Percentiles rank a stretch among this genome's conserved stretches.
Conservation (phyloP, 1,139 yeast species). For the Yamadazyma spencermartinsiae region DNA sequence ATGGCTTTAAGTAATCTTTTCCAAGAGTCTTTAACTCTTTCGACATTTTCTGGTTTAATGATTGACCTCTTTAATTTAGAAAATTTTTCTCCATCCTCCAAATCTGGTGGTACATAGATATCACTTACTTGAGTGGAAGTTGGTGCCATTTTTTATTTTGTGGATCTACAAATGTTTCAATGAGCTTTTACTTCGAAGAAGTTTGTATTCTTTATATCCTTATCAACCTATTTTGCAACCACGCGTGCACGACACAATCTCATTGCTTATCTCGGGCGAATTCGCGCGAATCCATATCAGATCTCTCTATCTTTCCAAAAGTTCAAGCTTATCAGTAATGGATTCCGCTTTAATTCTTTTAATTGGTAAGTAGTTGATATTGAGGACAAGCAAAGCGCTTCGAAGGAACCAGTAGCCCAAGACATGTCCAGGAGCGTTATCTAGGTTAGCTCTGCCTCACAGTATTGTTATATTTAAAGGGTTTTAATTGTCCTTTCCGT, state of each 20-base stretch:
- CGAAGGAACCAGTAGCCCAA: background rate
- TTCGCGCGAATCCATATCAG: conserved; percentile 6
- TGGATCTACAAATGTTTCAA: background rate
- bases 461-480: background rate
- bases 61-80: conserved; percentile 16
- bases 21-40: conserved; percentile 24
- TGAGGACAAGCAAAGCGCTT: background rate
- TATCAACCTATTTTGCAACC: background rate
- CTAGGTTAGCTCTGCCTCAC: background rate
- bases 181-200: background rate
- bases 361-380: background rate
- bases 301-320: background rate
- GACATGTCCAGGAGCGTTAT: background rate
- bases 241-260: background rate
- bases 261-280: conserved; percentile 4
- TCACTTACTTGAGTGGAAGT: conserved; percentile 2
- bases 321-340: background rate
- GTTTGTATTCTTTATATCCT: background rate
- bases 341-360: background rate
- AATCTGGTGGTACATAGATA: conserved; percentile 12
- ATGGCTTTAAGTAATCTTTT: conserved; percentile 20
- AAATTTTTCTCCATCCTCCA: conserved; percentile 11
- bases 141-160: conserved; percentile 12
- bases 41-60: conserved; percentile 22
- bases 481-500: background rate